Evolutionary conservation across 2,329 filamentous ascomycete species (phyloP), one percentile per base, ranked within the genome.

Genomic region (Diaporthe nobilis): DNA sequence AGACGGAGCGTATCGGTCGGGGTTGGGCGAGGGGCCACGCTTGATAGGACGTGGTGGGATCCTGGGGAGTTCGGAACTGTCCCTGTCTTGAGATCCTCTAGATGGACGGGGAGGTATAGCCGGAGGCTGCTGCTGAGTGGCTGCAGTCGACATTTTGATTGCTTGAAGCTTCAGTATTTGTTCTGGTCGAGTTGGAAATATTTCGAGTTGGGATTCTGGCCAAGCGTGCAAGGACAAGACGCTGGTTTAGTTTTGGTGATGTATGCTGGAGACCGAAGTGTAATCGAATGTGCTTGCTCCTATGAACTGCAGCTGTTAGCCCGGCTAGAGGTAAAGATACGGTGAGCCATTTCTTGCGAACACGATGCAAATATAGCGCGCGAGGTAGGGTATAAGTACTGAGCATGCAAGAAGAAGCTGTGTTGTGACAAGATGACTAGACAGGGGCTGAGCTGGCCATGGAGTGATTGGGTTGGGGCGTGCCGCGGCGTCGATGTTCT

Each of bases 1-100:
- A 71, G 96, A 98, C 70, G 92, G 95, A 49, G 95, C 94, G 83
- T 94, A 98, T 80, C 93, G 92, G 80, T 95, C 93, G 79, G 93
- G 91, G 79, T 91, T 90, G 58, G 95, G 95, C 73, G 95, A 98
- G 77, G 92, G 83, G 42, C 95, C 94, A 84, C 95, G 94, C 78
- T 95, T 92, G 80, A 92, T 82, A 6, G 96, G 96, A 77, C 96
- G 94, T 77, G 95, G 94, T 78, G 96, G 96, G 67, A 98, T 89
- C 81, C 90, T 91, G 77, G 96, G 95, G 57, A 91, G 78, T 8
- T 80, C 67, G 37, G 83, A 79, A 71, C 85, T 82, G 76, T 85
- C 83, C 77, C 86, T 87, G 71, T 90, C 89, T 79, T 87, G 86
- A 15, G 68, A 63, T 78, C 83, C 85, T 81, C 87, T 87, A 55